Base-by-base conservation (phyloP, 176 grass and related monocot genomes). In the Avena insularis region DNA sequence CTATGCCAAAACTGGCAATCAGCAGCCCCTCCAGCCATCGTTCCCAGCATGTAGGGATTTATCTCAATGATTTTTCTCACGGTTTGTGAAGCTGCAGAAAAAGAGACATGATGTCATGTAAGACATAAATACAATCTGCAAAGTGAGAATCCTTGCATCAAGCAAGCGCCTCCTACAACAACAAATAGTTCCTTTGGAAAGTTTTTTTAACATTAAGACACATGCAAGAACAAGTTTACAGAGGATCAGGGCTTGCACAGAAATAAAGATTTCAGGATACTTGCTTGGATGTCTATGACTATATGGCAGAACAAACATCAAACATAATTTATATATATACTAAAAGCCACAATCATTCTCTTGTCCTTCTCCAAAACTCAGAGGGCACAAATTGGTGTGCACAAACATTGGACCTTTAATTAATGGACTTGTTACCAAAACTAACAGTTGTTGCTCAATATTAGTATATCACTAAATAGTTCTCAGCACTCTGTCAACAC, bases 61-160 rank as follows among this genome's bases (percentile, higher is more conserved):
- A 99, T 99, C 90, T 99, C 94, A n/a, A 99, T 96, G 81, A 99
- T 99, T 91, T 99, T 98, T 75, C 87, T 96, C 46, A 99, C 92
- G 60, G 88, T 94, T 84, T 98, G 94, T n/a, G 97, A 98, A 60
- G 97, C 97, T 98, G 75, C 80, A 79, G 36, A 53, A 14, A 20
- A 79, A n/a, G 19, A 27, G 65, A 65, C 4, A 43, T 7, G 19
- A 19, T 17, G 45, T 35, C 5, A n/a, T 27, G n/a, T 75, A 62
- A 76, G 36, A 77, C 10, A 62, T 20, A 11, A 9, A 45, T 11
- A 54, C 6, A 29, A 48, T 12, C 1, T 4, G 4, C 12, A n/a
- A 59, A 35, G 63, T 59, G 20, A 57, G 35, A 29, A 72, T 72
- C 23, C 63, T 71, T 72, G 51, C 49, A 47, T 16, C 31, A 50